Evolutionary conservation across 495 filamentous ascomycete species (phyloP).

Genomic region (Cercophora newfieldiana): DNA sequence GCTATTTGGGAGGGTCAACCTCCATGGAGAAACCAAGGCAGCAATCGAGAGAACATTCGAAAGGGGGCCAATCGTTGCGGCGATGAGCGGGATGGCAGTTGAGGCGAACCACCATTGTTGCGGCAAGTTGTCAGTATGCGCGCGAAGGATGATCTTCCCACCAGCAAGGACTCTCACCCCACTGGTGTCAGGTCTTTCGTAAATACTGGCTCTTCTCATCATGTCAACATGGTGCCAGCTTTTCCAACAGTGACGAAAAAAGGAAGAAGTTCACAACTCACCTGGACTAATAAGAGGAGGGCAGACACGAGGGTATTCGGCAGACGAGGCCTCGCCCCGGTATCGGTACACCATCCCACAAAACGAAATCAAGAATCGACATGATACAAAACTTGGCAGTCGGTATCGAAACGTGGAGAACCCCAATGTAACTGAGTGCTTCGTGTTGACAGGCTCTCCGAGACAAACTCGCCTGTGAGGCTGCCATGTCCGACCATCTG

Average conservation of each 20-base stretch:
- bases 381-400: not conserved
- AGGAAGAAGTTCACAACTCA: not conserved
- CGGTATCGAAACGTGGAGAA: not conserved
- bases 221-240: not conserved
- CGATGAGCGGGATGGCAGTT: constrained; percentile 71
- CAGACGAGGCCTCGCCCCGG: not conserved
- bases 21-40: constrained; percentile 68
- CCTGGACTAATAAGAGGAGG: not conserved
- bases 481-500: too few relatives aligned
- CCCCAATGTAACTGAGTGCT: not conserved
- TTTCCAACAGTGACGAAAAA: not conserved
- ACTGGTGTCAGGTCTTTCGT: not conserved
- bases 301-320: not conserved
- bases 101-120: constrained; percentile 73
- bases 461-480: not conserved
- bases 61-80: constrained; percentile 69
- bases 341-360: not conserved
- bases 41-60: constrained; percentile 78
- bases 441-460: not conserved
- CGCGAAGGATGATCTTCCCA: not conserved
- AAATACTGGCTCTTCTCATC: not conserved
- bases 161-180: not conserved
- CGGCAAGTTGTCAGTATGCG: not conserved
- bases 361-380: not conserved
- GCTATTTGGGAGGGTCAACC: constrained; percentile 41